Percentiles rank a stretch among this genome's conserved stretches.
These are phyloP conservation scores for Tremellales sp. DNA, from an alignment of 1,284 basidiomycete species.

Conservation along the genomic window DNA sequence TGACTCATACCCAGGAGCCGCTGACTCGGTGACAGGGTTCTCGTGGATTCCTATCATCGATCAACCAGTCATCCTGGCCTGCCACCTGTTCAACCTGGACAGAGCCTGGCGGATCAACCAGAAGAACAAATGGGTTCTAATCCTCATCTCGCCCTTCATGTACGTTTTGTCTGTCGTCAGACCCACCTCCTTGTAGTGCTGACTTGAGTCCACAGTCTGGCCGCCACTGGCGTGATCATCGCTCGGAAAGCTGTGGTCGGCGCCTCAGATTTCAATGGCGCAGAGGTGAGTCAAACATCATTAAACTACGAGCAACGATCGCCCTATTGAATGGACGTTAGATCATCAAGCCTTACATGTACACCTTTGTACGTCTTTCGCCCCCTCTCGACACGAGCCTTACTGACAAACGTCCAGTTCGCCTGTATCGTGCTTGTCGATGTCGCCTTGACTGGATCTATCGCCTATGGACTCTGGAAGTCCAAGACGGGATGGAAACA, in stretches of 20 bases:
- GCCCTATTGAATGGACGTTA: too few relatives aligned
- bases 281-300: too few relatives aligned
- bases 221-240: background rate
- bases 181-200: background rate
- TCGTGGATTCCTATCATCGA: background rate
- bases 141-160: background rate
- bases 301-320: too few relatives aligned
- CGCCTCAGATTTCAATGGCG: too few relatives aligned
- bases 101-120: background rate
- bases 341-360: background rate
- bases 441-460: conserved; percentile 1
- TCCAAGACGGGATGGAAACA: background rate
- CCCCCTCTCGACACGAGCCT: too few relatives aligned
- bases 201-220: background rate
- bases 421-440: background rate
- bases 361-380: background rate
- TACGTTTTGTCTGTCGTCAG: too few relatives aligned
- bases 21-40: background rate
- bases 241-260: background rate
- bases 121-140: background rate
- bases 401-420: too few relatives aligned
- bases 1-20: background rate
- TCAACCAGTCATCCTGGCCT: background rate
- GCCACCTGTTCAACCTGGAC: background rate
- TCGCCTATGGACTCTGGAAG: conserved; percentile 1